phyloP scores from a whole-genome alignment of 2,329 filamentous ascomycete species.

The Scedosporium aurantiacum region DNA sequence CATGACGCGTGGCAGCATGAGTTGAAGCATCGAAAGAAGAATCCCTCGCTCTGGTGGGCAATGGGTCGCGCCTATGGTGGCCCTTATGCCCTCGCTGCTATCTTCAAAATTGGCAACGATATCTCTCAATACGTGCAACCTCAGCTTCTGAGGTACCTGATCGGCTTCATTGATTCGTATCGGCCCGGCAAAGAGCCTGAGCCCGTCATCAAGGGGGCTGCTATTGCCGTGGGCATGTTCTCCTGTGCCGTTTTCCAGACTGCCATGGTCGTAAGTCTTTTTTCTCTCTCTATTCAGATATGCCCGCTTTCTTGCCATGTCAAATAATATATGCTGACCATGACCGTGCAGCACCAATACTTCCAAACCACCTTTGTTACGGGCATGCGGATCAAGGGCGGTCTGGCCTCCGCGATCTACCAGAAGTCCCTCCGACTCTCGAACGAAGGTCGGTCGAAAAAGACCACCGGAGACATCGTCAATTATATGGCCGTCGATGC shows the following conservation, averaged over 20 bases:
- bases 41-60: slow-evolving; percentile 71
- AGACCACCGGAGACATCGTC: slow-evolving; percentile 94
- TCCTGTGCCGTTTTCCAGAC: slow-evolving; percentile 77
- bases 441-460: slow-evolving; percentile 79
- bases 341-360: slow-evolving; percentile 61
- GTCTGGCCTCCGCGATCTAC: slow-evolving; percentile 84
- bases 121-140: slow-evolving; percentile 80
- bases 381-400: slow-evolving; percentile 92
- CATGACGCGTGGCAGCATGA: slow-evolving; percentile 68
- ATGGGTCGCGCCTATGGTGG: slow-evolving; percentile 75
- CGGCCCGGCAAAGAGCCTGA: slow-evolving; percentile 48
- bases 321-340: slow-evolving; percentile 13
- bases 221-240: slow-evolving; percentile 90
- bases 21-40: slow-evolving; percentile 51
- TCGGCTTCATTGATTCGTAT: slow-evolving; percentile 77
- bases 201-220: slow-evolving; percentile 71
- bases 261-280: slow-evolving; percentile 49
- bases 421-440: slow-evolving; percentile 81
- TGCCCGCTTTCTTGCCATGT: background rate
- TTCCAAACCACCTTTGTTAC: slow-evolving; percentile 92
- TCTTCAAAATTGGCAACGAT: slow-evolving; percentile 88
- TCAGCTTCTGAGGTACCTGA: slow-evolving; percentile 75
- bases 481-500: slow-evolving; percentile 99
- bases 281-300: background rate
- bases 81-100: slow-evolving; percentile 67